Percentiles rank a stretch among this genome's conserved stretches.
Conservation (phyloP, 2,329 filamentous ascomycete species). For the Aspergillus texensis region DNA sequence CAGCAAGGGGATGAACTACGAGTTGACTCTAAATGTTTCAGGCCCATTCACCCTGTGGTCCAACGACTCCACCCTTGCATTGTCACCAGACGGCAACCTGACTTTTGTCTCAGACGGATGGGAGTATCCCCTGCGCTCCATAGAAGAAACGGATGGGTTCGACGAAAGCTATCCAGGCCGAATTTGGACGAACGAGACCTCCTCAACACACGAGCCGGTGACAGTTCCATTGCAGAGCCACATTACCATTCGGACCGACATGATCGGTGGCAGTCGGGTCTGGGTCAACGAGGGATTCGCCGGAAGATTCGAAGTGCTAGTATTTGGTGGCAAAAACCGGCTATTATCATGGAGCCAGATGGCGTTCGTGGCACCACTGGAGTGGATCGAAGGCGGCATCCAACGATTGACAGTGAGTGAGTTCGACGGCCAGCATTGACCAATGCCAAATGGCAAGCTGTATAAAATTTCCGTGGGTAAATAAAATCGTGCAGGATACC, state of each 20-base stretch:
- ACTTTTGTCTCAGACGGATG: constrained; percentile 50
- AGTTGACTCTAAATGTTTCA: constrained; percentile 51
- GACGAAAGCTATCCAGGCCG: constrained; percentile 53
- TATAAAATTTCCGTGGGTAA: background rate
- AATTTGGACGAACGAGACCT: constrained; percentile 55
- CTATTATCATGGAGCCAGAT: constrained; percentile 60
- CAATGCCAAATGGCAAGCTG: background rate
- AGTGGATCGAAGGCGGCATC: constrained; percentile 25
- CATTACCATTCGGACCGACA: constrained; percentile 50
- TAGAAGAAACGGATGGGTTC: constrained; percentile 47
- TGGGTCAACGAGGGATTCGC: constrained; percentile 52
- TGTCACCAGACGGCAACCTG: constrained; percentile 41
- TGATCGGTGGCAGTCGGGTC: constrained; percentile 51
- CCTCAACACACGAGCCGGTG: constrained; percentile 50
- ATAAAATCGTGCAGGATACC: background rate
- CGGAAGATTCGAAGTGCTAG: constrained; percentile 58
- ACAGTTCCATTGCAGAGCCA: constrained; percentile 35
- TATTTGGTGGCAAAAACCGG: constrained; percentile 56
- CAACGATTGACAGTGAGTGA: constrained; percentile 10
- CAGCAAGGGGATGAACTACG: constrained; percentile 62
- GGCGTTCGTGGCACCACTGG: constrained; percentile 57
- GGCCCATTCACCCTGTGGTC: constrained; percentile 51
- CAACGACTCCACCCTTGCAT: constrained; percentile 45
- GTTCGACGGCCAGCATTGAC: constrained; percentile 4
- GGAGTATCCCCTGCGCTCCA: constrained; percentile 53